Evolutionary conservation across 1,139 yeast species (phyloP).

Genomic region (Meyerozyma athensensis): DNA sequence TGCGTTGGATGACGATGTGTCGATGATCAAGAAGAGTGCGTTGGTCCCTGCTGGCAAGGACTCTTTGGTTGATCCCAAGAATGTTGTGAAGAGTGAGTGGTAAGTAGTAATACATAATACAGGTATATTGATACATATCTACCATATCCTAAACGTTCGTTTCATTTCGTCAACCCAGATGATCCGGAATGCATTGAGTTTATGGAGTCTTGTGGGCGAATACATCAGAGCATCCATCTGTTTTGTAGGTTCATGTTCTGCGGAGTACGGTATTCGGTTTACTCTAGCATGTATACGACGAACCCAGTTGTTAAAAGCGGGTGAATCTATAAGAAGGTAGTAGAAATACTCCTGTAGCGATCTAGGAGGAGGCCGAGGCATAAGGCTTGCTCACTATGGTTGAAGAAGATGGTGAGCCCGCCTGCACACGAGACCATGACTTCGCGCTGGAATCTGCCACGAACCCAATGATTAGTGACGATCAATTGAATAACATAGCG

Average conservation of each 20-base stretch:
- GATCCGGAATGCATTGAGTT: constrained; percentile 56
- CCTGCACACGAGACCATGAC: too few relatives aligned
- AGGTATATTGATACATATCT: not conserved
- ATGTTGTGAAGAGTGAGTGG: constrained; percentile 2
- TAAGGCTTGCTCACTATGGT: constrained; percentile 3
- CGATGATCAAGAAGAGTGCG: constrained; percentile 53
- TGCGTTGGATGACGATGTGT: constrained; percentile 67
- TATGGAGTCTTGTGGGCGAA: constrained; percentile 51
- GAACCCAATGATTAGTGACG: constrained; percentile 67
- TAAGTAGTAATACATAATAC: not conserved
- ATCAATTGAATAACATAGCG: constrained; percentile 70
- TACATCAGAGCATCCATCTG: constrained; percentile 22
- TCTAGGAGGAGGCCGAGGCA: constrained; percentile 27
- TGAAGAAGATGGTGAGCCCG: constrained; percentile 1
- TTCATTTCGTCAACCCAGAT: constrained; percentile 64
- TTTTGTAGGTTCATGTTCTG: constrained; percentile 15
- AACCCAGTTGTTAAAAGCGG: constrained; percentile 66
- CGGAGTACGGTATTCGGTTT: constrained; percentile 50
- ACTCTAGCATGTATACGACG: constrained; percentile 57
- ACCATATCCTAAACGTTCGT: constrained; percentile 43
- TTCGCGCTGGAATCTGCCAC: constrained; percentile 1
- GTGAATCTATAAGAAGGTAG: constrained; percentile 48
- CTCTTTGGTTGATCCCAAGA: constrained; percentile 34
- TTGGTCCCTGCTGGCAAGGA: constrained; percentile 22
- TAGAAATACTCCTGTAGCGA: constrained; percentile 48